These are phyloP conservation scores for Neocatenulostroma microsporum DNA, from an alignment of 2,329 filamentous ascomycete genomes.

Conservation along the genomic window DNA sequence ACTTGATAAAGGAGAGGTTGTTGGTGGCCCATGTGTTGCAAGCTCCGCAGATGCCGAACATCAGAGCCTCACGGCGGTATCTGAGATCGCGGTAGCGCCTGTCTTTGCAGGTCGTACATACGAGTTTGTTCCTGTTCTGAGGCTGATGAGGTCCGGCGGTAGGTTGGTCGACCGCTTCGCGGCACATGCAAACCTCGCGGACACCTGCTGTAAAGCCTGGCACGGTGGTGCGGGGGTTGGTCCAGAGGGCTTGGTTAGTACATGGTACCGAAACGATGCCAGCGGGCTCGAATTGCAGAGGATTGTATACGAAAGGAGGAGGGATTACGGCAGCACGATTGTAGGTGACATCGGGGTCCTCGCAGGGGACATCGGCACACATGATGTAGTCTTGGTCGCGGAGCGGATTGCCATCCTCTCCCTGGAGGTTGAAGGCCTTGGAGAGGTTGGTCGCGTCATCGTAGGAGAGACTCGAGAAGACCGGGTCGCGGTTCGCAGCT, in stretches of 20 bases:
- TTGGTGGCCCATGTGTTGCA: not conserved
- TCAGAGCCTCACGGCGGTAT: not conserved
- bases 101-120: conserved; percentile 1
- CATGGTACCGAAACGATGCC: not conserved
- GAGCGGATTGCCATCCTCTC: not conserved
- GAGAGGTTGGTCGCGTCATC: not conserved
- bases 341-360: not conserved
- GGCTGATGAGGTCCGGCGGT: not conserved
- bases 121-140: not conserved
- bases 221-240: not conserved
- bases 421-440: not conserved
- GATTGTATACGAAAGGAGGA: not conserved
- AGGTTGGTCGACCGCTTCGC: not conserved
- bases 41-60: not conserved
- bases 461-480: not conserved
- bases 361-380: not conserved
- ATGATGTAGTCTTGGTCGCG: too few species aligned
- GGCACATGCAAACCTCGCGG: not conserved
- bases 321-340: not conserved
- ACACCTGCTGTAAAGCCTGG: not conserved
- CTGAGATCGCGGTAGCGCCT: not conserved
- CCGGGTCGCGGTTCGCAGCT: not conserved
- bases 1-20: not conserved
- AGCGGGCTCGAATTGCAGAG: not conserved
- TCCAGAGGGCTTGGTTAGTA: not conserved